phyloP scores from a whole-genome alignment of 495 filamentous ascomycete species.

The Trichocladium uniseriatum region DNA sequence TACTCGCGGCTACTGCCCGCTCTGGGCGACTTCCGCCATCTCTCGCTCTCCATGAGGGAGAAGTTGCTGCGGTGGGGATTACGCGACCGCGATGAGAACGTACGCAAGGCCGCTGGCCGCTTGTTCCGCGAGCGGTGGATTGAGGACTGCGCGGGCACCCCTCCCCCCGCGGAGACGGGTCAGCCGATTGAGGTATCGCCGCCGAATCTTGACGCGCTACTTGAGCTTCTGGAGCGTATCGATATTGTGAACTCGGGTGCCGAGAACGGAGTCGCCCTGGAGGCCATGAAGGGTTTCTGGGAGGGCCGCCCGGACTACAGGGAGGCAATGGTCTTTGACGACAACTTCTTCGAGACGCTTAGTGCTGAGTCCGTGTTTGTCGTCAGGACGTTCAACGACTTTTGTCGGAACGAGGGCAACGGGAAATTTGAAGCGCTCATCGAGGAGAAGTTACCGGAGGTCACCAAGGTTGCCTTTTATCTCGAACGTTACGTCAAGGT shows the following conservation, averaged over 20 bases:
- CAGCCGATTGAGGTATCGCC: conserved; percentile 44
- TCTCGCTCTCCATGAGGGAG: conserved; percentile 91
- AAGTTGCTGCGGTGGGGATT: conserved; percentile 94
- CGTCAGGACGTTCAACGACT: conserved; percentile 85
- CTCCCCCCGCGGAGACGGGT: conserved; percentile 35
- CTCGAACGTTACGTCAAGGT: conserved; percentile 69
- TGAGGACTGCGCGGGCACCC: conserved; percentile 74
- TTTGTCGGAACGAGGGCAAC: conserved; percentile 62
- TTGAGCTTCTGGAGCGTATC: conserved; percentile 89
- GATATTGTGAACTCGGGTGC: conserved; percentile 83
- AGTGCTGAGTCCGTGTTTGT: conserved; percentile 82
- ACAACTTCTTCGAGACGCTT: conserved; percentile 79
- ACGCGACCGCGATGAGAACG: conserved; percentile 88
- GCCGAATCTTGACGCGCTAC: conserved; percentile 64
- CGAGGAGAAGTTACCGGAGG: conserved; percentile 92
- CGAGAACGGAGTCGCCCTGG: conserved; percentile 79
- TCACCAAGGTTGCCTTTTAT: conserved; percentile 77
- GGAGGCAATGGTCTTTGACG: conserved; percentile 69
- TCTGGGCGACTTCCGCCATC: conserved; percentile 88
- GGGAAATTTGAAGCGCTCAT: conserved; percentile 59
- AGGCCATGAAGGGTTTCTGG: conserved; percentile 96
- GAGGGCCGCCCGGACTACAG: conserved; percentile 85
- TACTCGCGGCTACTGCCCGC: conserved; percentile 84
- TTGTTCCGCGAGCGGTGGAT: conserved; percentile 94
- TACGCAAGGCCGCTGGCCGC: conserved; percentile 80